Evolutionary conservation across 2,329 filamentous ascomycete genomes (phyloP).

Genomic region (Trichoderma sp.): DNA sequence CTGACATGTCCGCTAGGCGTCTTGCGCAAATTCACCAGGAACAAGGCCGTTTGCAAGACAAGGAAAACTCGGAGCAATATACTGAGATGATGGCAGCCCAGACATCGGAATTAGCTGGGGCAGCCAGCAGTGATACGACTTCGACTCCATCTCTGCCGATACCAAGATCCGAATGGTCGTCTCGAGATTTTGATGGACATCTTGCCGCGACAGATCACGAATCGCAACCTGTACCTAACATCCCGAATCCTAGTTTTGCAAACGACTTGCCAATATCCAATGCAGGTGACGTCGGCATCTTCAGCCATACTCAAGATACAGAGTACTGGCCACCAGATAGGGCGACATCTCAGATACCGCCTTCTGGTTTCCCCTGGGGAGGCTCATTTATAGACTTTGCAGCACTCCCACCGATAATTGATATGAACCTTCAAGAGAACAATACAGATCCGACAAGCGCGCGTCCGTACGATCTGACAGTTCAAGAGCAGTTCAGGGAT

Average conservation of each 20-base stretch:
- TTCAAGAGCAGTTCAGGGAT: neutral
- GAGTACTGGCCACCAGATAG: neutral
- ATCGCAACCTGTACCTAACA: neutral
- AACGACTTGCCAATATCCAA: neutral
- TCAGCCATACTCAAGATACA: neutral
- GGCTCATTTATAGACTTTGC: neutral
- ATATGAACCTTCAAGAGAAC: neutral
- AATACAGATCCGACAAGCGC: neutral
- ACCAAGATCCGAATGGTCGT: neutral
- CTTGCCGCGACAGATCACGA: neutral
- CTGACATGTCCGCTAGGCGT: neutral
- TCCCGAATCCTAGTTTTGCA: neutral
- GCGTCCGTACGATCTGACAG: neutral
- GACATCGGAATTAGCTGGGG: neutral
- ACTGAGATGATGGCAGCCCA: neutral
- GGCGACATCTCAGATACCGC: neutral
- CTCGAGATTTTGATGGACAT: neutral
- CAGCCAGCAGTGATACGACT: neutral
- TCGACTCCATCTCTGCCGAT: neutral
- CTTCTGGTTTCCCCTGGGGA: neutral
- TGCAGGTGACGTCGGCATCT: neutral
- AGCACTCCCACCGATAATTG: neutral
- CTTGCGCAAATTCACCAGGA: neutral
- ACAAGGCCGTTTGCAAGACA: neutral
- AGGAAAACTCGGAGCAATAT: neutral